Base-by-base conservation (phyloP, 1,284 basidiomycete species). In the Taiwanofungus camphoratus region DNA sequence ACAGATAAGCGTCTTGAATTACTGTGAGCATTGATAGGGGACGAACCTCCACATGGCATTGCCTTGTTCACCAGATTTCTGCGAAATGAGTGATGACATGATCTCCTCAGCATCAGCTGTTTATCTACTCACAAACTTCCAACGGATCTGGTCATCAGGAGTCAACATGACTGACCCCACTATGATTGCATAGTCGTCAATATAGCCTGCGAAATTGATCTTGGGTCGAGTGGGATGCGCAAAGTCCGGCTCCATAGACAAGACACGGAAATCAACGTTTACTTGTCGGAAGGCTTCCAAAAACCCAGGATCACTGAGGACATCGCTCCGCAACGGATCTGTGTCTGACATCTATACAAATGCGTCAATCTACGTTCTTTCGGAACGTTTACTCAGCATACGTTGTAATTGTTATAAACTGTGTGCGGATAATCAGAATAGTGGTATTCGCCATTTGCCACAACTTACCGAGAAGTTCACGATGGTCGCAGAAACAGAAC, bases 401-500 rank as follows among this genome's bases (percentile, higher is more conserved):
- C 73, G 41, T 61, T 62, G 34, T 64, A 63, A 33, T 68, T 62
- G 48, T 74, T 82, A 50, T 72, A 79, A 23, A 65, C 78, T 82
- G 38, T 5, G 12, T 19, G 16, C 32, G 13, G 2, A 36, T 45
- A 13, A 45, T 24, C 12, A 3, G 24, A 1, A 21, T 7, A 13
- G 1, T 20, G 2, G 16, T 37, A n/a, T 5, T n/a, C 15, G 42
- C 30, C 20, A 35, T 16, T 11, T n/a, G 21, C 23, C 20, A 7
- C 19, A 5, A 54, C 74, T 62, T 53, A 84, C 83, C 60, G 29
- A 83, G 56, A 33, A 85, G 64, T 33, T 77, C 76, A 5, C 76
- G 62, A 54, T 86, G 82, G 57, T 87, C 82, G 40, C 76, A 72
- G 56, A 82, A 87, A 45, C 74, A 79, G 52, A 83, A 85, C 22